Percentiles rank a stretch among this genome's conserved stretches.
Evolutionary conservation across 2,329 filamentous ascomycete genomes (phyloP).

Genomic region (Peltaster fructicola): DNA sequence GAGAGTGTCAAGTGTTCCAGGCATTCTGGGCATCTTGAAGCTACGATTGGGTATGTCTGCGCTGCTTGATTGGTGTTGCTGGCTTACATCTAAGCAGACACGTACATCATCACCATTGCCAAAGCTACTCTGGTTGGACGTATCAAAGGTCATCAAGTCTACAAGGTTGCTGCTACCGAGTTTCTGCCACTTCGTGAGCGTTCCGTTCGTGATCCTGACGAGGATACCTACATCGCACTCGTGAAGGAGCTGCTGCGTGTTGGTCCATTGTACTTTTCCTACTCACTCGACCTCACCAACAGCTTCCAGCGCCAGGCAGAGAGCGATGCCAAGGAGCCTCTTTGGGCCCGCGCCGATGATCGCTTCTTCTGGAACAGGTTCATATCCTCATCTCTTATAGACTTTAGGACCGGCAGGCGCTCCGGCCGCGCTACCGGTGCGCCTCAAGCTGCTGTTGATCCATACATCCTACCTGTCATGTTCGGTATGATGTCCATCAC

Average conservation of each 20-base stretch:
- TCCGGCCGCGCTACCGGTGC: constrained; percentile 44
- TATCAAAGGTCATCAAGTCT: constrained; percentile 89
- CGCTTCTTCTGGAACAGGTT: constrained; percentile 99
- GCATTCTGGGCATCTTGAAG: constrained; percentile 86
- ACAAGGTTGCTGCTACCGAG: constrained; percentile 80
- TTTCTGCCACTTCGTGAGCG: constrained; percentile 87
- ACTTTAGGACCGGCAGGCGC: constrained; percentile 52
- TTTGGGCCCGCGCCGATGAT: constrained; percentile 89
- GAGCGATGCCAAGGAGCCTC: constrained; percentile 48
- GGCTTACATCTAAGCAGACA: constrained; percentile 40
- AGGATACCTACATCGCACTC: constrained; percentile 74
- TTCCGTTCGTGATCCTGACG: constrained; percentile 77
- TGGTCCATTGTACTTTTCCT: constrained; percentile 94
- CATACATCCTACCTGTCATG: constrained; percentile 88
- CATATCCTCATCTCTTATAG: constrained; percentile 75
- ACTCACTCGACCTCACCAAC: constrained; percentile 91
- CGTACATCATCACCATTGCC: constrained; percentile 92
- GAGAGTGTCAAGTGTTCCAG: constrained; percentile 83
- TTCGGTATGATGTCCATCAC: constrained; percentile 91
- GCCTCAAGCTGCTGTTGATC: constrained; percentile 61
- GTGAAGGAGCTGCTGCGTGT: constrained; percentile 67
- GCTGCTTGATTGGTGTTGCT: too few species aligned
- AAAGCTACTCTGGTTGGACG: constrained; percentile 83
- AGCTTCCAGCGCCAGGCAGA: constrained; percentile 87
- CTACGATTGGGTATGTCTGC: constrained; percentile 59